Evolutionary conservation across 106 monocot species (phyloP).

Genomic region (Dendrobium officinale): DNA sequence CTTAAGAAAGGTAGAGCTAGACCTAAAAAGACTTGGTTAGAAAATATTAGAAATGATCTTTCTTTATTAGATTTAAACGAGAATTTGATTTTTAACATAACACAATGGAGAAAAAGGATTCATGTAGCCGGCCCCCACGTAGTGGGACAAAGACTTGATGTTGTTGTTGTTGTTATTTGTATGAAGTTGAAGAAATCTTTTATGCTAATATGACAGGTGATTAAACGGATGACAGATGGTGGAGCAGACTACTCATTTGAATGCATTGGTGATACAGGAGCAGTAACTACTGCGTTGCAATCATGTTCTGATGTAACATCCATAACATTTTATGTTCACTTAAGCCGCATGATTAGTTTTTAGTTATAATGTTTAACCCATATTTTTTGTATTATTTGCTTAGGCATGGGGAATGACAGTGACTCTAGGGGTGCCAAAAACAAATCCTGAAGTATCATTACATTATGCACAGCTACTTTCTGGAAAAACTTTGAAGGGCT

Average conservation of each 20-base stretch:
- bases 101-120: too few relatives aligned
- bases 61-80: too few relatives aligned
- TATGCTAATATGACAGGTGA: slow-evolving; percentile 30
- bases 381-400: slow-evolving; percentile 2
- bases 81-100: too few relatives aligned
- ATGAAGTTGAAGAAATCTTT: neutral
- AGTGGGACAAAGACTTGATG: too few relatives aligned
- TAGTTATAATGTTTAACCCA: neutral
- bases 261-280: slow-evolving; percentile 79
- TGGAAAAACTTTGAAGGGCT: slow-evolving; percentile 90
- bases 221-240: slow-evolving; percentile 69
- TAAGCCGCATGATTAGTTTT: neutral
- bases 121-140: too few relatives aligned
- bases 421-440: slow-evolving; percentile 86
- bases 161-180: neutral
- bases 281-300: slow-evolving; percentile 67
- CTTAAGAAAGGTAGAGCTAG: too few relatives aligned
- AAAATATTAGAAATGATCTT: too few relatives aligned
- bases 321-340: neutral
- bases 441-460: slow-evolving; percentile 54
- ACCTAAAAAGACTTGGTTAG: too few relatives aligned
- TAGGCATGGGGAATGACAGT: slow-evolving; percentile 91
- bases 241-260: slow-evolving; percentile 92
- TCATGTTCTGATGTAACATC: slow-evolving; percentile 81
- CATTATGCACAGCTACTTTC: slow-evolving; percentile 75